phyloP scores from a whole-genome alignment of 164 flowering plant genomes.

The Vitis rotundifolia region DNA sequence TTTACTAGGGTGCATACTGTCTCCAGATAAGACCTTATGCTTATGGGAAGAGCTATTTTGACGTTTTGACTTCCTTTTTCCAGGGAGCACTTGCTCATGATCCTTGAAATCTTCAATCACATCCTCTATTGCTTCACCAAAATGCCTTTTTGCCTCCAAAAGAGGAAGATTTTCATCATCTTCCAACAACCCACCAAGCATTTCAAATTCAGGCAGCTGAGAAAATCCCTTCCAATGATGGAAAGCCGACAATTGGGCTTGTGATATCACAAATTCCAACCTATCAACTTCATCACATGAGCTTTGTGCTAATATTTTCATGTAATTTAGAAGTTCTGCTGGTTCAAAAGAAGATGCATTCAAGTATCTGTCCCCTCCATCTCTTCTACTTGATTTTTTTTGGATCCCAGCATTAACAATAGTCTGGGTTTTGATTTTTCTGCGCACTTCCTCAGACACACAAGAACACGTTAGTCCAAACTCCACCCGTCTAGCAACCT shows the following conservation, averaged over 20 bases:
- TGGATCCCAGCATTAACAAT: conserved; percentile 62
- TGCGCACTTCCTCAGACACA: conserved; percentile 37
- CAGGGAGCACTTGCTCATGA: conserved; percentile 17
- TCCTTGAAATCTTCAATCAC: conserved; percentile 7
- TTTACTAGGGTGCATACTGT: conserved; percentile 17
- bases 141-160: conserved; percentile 2
- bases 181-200: conserved; percentile 37
- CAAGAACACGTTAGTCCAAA: conserved; percentile 75
- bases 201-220: conserved; percentile 43
- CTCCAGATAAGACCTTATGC: conserved; percentile 22
- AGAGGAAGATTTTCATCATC: conserved; percentile 20
- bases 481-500: conserved; percentile 69
- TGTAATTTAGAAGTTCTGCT: conserved; percentile 38
- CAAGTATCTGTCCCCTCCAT: conserved; percentile 43
- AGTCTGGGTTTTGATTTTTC: conserved; percentile 41
- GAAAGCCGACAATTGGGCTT: conserved; percentile 59
- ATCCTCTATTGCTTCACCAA: conserved; percentile 9
- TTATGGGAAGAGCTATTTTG: conserved; percentile 24
- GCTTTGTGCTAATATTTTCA: conserved; percentile 42
- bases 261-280: conserved; percentile 44
- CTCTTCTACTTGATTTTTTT: conserved; percentile 42
- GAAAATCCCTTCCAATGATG: conserved; percentile 59
- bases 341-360: conserved; percentile 58
- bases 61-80: conserved; percentile 18
- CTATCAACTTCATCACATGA: conserved; percentile 40